Percentiles rank a stretch among this genome's conserved stretches.
phyloP scores from a whole-genome alignment of 2,329 filamentous ascomycete genomes.

The Epichloe glyceriae region DNA sequence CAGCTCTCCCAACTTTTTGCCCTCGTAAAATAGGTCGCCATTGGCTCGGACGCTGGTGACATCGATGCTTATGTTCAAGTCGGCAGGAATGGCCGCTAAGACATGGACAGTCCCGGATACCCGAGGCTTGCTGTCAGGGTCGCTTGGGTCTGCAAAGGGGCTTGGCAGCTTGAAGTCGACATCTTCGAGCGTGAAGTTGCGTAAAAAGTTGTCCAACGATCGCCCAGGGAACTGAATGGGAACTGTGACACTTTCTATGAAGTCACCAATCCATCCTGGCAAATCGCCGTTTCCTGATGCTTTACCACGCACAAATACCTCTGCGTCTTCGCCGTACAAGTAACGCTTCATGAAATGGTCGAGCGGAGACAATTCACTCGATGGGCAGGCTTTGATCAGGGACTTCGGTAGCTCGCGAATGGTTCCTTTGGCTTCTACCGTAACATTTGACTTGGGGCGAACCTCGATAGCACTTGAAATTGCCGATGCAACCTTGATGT shows the following conservation, averaged over 20 bases:
- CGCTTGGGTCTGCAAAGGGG: conserved; percentile 61
- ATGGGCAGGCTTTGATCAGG: conserved; percentile 61
- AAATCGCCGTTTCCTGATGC: conserved; percentile 51
- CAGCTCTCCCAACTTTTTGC: conserved; percentile 66
- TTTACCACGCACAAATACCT: conserved; percentile 72
- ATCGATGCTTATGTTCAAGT: conserved; percentile 75
- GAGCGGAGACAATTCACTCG: conserved; percentile 66
- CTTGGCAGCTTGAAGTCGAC: conserved; percentile 79
- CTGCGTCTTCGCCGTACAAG: conserved; percentile 65
- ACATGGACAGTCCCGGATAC: conserved; percentile 77
- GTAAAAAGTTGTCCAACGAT: conserved; percentile 69
- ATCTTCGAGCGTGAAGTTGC: conserved; percentile 74
- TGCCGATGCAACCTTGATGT: conserved; percentile 69
- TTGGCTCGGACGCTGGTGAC: conserved; percentile 65
- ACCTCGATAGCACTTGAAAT: conserved; percentile 55
- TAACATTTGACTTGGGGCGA: conserved; percentile 52
- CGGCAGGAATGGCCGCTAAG: conserved; percentile 63
- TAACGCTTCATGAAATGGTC: conserved; percentile 73
- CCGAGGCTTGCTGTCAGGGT: conserved; percentile 59
- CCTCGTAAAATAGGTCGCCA: conserved; percentile 69
- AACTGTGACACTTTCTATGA: conserved; percentile 70
- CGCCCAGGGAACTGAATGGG: conserved; percentile 75
- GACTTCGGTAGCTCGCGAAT: conserved; percentile 62
- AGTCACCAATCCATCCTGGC: conserved; percentile 69
- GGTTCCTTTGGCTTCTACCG: conserved; percentile 56